Evolutionary conservation across 495 filamentous ascomycete genomes (phyloP).

Genomic region (Hypoxylon cercidicola): DNA sequence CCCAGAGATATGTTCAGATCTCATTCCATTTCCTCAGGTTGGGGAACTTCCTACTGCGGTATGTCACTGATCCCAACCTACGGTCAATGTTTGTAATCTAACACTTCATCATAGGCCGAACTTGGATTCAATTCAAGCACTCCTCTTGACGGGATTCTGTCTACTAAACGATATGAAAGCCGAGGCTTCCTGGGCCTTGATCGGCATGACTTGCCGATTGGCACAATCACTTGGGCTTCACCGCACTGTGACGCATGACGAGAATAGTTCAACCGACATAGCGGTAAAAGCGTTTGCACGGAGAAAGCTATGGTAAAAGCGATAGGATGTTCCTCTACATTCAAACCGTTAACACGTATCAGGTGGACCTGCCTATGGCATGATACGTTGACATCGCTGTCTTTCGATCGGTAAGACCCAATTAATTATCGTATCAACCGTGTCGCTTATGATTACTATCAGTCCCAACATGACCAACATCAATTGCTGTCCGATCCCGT

Average conservation of each 20-base stretch:
- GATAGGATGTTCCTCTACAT: neutral
- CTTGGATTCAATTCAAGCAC: slow-evolving; percentile 66
- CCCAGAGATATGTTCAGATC: slow-evolving; percentile 66
- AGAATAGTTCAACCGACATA: slow-evolving; percentile 45
- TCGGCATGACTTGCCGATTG: slow-evolving; percentile 64
- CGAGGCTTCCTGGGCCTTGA: slow-evolving; percentile 66
- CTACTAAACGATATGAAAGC: slow-evolving; percentile 69
- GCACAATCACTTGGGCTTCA: slow-evolving; percentile 66
- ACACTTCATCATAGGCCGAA: slow-evolving; percentile 54
- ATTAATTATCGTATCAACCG: neutral
- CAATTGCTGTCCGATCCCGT: slow-evolving; percentile 57
- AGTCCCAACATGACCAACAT: slow-evolving; percentile 63
- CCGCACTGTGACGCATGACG: slow-evolving; percentile 53
- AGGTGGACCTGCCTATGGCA: slow-evolving; percentile 70
- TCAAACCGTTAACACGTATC: slow-evolving; percentile 13
- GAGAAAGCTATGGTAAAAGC: slow-evolving; percentile 56
- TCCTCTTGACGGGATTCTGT: slow-evolving; percentile 64
- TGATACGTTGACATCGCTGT: slow-evolving; percentile 64
- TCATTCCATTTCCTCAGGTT: slow-evolving; percentile 66
- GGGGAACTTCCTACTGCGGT: slow-evolving; percentile 64
- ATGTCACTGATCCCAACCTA: neutral
- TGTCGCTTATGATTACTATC: slow-evolving; percentile 15
- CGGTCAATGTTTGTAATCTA: slow-evolving; percentile 6
- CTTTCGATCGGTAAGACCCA: slow-evolving; percentile 61
- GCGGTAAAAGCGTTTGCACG: slow-evolving; percentile 56